phyloP scores from a whole-genome alignment of 2,329 filamentous ascomycete species.

The Epichloe bromicola region DNA sequence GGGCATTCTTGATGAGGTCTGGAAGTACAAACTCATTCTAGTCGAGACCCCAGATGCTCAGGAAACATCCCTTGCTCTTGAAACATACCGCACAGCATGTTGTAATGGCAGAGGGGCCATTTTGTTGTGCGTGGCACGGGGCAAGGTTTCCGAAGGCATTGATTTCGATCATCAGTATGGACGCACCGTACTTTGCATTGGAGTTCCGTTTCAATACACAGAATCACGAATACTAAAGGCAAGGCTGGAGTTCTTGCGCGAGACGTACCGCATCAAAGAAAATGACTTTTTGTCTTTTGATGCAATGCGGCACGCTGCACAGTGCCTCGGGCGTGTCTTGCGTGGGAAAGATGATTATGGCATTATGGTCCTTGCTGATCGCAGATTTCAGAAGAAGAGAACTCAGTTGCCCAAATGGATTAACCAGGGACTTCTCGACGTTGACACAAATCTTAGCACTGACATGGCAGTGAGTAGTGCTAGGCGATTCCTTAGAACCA shows the following conservation, averaged over 20 bases:
- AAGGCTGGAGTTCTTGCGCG: slow-evolving; percentile 85
- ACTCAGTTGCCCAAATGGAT: slow-evolving; percentile 95
- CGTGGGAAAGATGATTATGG: slow-evolving; percentile 97
- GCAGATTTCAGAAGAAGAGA: slow-evolving; percentile 84
- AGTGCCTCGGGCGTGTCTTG: slow-evolving; percentile 88
- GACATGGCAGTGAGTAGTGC: slow-evolving; percentile 88
- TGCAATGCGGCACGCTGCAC: slow-evolving; percentile 96
- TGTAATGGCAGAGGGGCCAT: slow-evolving; percentile 93
- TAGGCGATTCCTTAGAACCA: slow-evolving; percentile 76
- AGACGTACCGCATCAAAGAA: slow-evolving; percentile 92
- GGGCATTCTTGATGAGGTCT: slow-evolving; percentile 93
- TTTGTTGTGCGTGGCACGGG: slow-evolving; percentile 85
- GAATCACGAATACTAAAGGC: slow-evolving; percentile 95
- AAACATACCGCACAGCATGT: slow-evolving; percentile 94
- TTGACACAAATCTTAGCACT: slow-evolving; percentile 80
- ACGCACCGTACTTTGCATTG: slow-evolving; percentile 88
- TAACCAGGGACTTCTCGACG: slow-evolving; percentile 70
- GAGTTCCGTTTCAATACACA: slow-evolving; percentile 96
- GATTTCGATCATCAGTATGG: slow-evolving; percentile 99
- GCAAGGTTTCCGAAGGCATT: slow-evolving; percentile 95
- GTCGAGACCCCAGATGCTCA: slow-evolving; percentile 97
- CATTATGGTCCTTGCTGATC: slow-evolving; percentile 97
- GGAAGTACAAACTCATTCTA: slow-evolving; percentile 97
- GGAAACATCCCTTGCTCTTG: slow-evolving; percentile 86
- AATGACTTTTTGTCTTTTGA: slow-evolving; percentile 98